Conservation (phyloP, 257 asterid species). For the Scutellaria minor region DNA sequence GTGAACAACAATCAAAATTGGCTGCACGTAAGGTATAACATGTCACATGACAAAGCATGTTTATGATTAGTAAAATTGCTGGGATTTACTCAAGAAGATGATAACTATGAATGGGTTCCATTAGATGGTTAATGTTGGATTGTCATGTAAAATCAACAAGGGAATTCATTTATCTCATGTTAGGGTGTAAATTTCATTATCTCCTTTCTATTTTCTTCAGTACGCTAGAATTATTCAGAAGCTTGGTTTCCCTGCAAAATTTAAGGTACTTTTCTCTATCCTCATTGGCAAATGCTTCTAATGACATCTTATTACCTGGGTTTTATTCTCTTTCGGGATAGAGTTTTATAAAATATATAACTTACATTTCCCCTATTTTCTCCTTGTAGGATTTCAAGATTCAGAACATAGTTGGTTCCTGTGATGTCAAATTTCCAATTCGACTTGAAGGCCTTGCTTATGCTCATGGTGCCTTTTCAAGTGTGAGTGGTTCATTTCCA, state of each 20-base stretch:
- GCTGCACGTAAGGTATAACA: slow-evolving; percentile 74
- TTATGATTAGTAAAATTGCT: neutral
- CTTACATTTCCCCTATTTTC: neutral
- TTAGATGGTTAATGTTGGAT: no score
- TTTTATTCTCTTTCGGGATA: neutral
- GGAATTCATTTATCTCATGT: slow-evolving; percentile 16
- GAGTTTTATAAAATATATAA: neutral
- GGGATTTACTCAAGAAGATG: no score
- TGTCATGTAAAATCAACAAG: neutral
- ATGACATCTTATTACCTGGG: neutral
- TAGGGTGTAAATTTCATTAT: slow-evolving; percentile 3
- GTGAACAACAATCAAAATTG: slow-evolving; percentile 75
- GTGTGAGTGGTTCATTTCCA: slow-evolving; percentile 52
- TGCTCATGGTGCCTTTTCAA: slow-evolving; percentile 82
- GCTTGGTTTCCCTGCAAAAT: slow-evolving; percentile 80
- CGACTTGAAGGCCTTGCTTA: slow-evolving; percentile 81
- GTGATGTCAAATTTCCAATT: slow-evolving; percentile 76
- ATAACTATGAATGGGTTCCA: no score
- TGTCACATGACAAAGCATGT: neutral
- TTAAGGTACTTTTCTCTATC: slow-evolving; percentile 56
- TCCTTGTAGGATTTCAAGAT: slow-evolving; percentile 70
- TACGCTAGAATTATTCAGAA: slow-evolving; percentile 77
- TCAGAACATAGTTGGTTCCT: slow-evolving; percentile 81
- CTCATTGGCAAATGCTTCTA: neutral
- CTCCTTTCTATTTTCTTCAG: slow-evolving; percentile 39